Evolutionary conservation across 106 monocot genomes (phyloP), one percentile per base, ranked within the genome.

Genomic region (Phalaenopsis aphrodite): DNA sequence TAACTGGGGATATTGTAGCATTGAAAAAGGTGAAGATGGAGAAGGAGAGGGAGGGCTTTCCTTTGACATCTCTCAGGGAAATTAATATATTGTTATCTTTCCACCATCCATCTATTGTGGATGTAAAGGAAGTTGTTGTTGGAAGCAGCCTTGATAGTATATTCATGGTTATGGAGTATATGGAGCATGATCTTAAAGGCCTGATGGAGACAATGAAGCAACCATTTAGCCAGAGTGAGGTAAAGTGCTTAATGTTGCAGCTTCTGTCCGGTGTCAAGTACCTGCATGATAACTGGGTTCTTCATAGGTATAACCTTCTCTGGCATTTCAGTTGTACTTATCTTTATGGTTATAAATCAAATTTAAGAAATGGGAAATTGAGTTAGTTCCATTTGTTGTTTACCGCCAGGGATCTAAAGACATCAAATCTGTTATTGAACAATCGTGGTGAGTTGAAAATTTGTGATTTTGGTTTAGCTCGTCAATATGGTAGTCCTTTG

Each of bases 161-260:
- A 64, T 95, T 93, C 56, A 95, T 95, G 93, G 95, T 93, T 10
- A 95, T 95, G 93, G 95, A 95, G 79, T 95, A 93, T 80, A 95
- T 93, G 95, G 93, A 95, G 15, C 95, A 95, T 84, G 93, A 95
- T 81, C 84, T 95, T 21, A 95, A 95, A 77, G 95, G 79, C 15
- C 75, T 95, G 43, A 91, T 93, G 87, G 91, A 93, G 82, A 79
- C 87, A n/a, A 87, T 95, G 95, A 95, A 91, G 56, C 95, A 93
- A 52, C 93, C 93, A 6, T 95, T 88, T 75, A 93, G 91, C 64
- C 95, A 95, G 81, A 91, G 89, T 77, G 95, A 95, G 73, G 93
- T 93, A 39, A 95, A 95, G 78, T 95, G 95, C 79, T 85, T 95
- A 71, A 95, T 95, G 93, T 56, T 93, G 75, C 95, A 95, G 82